phyloP scores from a whole-genome alignment of 257 asterid genomes.

The Eustoma russellianum region DNA sequence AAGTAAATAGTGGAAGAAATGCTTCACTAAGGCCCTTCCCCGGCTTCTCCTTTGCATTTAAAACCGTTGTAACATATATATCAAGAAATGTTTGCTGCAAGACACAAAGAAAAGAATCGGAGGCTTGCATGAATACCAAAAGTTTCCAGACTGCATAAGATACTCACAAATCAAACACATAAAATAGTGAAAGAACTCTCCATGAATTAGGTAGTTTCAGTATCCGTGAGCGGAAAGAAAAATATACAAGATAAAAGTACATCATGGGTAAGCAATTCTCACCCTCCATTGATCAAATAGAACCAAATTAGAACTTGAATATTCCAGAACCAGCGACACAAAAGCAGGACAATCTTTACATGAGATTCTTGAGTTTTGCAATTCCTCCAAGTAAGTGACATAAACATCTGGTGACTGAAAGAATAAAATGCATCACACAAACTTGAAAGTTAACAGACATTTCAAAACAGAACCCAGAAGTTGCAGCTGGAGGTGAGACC shows the following conservation, averaged over 20 bases:
- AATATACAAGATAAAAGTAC: conserved; percentile 1
- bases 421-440: conserved; percentile 12
- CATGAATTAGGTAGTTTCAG: no score
- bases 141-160: conserved; percentile 3
- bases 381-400: conserved; percentile 62
- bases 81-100: conserved; percentile 73
- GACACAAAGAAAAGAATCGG: conserved; percentile 20
- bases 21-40: conserved; percentile 65
- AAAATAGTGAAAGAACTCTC: neutral
- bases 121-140: conserved; percentile 7
- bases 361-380: conserved; percentile 63
- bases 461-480: conserved; percentile 6
- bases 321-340: conserved; percentile 53
- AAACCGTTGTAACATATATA: conserved; percentile 59
- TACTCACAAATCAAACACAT: neutral
- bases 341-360: conserved; percentile 68
- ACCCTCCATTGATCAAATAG: conserved; percentile 72
- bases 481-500: conserved; percentile 34
- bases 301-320: conserved; percentile 36
- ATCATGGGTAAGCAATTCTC: conserved; percentile 8
- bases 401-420: conserved; percentile 69
- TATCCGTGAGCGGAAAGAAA: no score
- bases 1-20: conserved; percentile 59
- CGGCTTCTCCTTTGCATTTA: conserved; percentile 90
- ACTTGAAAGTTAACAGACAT: conserved; percentile 4